Base-by-base conservation (phyloP, 257 asterid genomes). In the Petunia axillaris region DNA sequence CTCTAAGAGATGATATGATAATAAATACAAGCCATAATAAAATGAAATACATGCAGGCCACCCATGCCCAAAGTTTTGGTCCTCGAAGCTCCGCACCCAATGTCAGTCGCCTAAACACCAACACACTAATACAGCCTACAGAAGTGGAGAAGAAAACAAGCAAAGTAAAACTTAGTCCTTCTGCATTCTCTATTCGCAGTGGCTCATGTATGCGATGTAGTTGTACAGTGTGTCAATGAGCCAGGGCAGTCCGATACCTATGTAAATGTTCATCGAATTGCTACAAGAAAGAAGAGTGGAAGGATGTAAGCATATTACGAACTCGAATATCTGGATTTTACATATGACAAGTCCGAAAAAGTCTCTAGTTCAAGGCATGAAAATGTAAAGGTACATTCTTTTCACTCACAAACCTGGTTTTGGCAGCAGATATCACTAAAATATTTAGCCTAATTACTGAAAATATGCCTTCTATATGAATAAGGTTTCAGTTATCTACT, bases 41-140 rank as follows among this genome's bases (percentile, higher is more conserved):
- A 90, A 94, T 86, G 68, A 94, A 89, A 77, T 80, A 93, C 48
- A 85, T 64, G 79, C 89, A 80, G 43, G 98, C 93, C 3, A 85
- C 50, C 97, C 98, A 94, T 0, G 98, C 97, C 97, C 97, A 93
- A 6, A 82, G 67, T 66, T 76, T 91, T 1, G 97, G 97, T 6
- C 98, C 98, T 50, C 97, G 97, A n/a, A 94, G 94, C 84, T 94
- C 97, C 1, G 94, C 97, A 40, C 98, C 98, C 67, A 91, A 81
- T 7, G 87, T 85, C 8, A 86, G 62, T 8, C 97, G 91, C 80
- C 97, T 81, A 15, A 91, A 76, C 25, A 94, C 93, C 89, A 93
- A 83, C 77, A 90, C 98, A 40, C 84, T 88, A n/a, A 93, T 91
- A 74, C 97, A 94, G 3, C 93, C 96, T 7, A 87, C 92, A 2